These are phyloP conservation scores for Lasiosphaeria hispida DNA, from an alignment of 495 filamentous ascomycete genomes.

Conservation along the genomic window DNA sequence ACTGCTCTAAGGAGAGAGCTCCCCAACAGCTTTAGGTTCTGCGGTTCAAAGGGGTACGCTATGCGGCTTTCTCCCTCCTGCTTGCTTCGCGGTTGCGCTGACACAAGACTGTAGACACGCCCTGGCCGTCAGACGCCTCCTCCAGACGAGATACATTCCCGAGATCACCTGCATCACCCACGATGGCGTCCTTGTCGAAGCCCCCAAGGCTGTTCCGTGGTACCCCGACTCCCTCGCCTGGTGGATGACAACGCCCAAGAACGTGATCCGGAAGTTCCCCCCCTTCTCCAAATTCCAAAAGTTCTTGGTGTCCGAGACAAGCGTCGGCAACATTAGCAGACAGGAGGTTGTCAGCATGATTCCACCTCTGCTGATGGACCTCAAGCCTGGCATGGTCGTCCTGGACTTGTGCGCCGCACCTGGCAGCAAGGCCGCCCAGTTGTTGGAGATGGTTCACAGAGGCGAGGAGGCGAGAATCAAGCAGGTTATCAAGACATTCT, in stretches of 20 bases:
- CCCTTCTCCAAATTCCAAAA: constrained; percentile 96
- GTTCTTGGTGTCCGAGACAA: constrained; percentile 96
- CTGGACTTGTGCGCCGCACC: constrained; percentile 95
- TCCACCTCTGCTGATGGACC: constrained; percentile 87
- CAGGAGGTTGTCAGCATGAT: constrained; percentile 99
- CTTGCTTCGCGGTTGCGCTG: no score
- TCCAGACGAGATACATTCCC: constrained; percentile 85
- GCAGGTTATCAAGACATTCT: constrained; percentile 54
- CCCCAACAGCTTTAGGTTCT: constrained; percentile 95
- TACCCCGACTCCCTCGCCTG: constrained; percentile 93
- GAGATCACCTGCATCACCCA: constrained; percentile 76
- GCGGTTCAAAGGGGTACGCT: constrained; percentile 77
- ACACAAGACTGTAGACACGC: constrained; percentile 60
- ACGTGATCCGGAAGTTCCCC: constrained; percentile 82
- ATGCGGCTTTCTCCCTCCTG: no score
- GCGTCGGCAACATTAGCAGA: constrained; percentile 92
- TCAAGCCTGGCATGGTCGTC: constrained; percentile 85
- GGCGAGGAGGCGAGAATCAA: constrained; percentile 83
- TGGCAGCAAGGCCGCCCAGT: constrained; percentile 91
- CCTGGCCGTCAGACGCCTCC: constrained; percentile 75
- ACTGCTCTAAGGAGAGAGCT: constrained; percentile 71
- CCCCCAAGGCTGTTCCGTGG: constrained; percentile 79
- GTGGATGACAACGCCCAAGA: constrained; percentile 94
- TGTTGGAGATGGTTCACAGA: constrained; percentile 89
- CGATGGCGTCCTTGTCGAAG: constrained; percentile 75